Evolutionary conservation across 225 moss, liverwort and hornwort genomes (phyloP).

Genomic region (Lunularia cruciata): DNA sequence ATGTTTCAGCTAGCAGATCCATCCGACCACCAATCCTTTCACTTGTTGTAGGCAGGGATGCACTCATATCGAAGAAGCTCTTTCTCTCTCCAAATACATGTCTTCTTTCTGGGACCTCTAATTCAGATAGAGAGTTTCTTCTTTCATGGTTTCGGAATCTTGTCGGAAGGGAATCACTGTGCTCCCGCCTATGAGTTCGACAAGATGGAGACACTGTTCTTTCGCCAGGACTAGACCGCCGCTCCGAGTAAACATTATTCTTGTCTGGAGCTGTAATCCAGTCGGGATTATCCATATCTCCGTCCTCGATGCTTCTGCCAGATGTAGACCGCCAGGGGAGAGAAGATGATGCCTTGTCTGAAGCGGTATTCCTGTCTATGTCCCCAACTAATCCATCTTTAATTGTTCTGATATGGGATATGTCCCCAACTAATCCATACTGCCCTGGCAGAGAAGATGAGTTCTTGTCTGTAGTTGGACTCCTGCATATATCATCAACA

Average conservation of each 20-base stretch:
- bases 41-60: constrained; percentile 17
- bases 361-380: no score
- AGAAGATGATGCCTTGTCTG: no score
- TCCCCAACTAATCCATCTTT: no score
- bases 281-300: no score
- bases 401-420: no score
- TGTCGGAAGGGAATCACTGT: constrained; percentile 32
- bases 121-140: constrained; percentile 29
- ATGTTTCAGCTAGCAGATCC: background rate
- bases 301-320: no score
- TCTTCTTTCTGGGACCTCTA: constrained; percentile 20
- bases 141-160: constrained; percentile 20
- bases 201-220: background rate
- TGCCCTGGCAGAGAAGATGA: no score
- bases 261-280: no score
- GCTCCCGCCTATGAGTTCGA: constrained; percentile 27
- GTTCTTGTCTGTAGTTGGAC: background rate
- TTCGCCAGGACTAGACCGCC: constrained; percentile 9
- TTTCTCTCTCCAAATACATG: background rate
- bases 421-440: no score
- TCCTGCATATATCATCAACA: no score
- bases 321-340: no score
- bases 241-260: no score
- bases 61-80: background rate
- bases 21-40: constrained; percentile 24